These are phyloP conservation scores for Solanum appendiculatum DNA, from an alignment of 257 asterid species.

Conservation along the genomic window DNA sequence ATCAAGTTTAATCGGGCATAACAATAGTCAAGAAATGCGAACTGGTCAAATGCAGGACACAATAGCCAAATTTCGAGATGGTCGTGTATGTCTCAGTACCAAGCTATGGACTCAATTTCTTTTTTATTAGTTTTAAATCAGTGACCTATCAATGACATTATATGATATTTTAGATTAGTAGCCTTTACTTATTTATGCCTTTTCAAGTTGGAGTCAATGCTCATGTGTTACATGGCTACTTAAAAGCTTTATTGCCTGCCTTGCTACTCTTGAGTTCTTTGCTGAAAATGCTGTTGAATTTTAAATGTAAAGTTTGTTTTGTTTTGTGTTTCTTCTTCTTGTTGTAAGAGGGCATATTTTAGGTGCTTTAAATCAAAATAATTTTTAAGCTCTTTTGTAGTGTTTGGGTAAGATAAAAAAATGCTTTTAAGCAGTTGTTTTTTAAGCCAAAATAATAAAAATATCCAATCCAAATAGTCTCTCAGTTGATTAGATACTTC, in stretches of 20 bases:
- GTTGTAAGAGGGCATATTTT: neutral
- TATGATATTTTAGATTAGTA: neutral
- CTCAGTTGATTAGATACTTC: neutral
- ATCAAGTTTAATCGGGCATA: slow-evolving; percentile 94
- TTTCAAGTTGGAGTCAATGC: neutral
- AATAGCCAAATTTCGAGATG: slow-evolving; percentile 89
- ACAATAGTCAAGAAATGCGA: slow-evolving; percentile 97
- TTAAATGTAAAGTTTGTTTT: neutral
- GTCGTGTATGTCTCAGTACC: slow-evolving; percentile 66
- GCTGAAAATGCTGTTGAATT: neutral
- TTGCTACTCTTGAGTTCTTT: neutral
- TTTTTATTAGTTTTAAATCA: neutral
- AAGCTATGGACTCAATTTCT: neutral
- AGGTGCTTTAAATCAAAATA: neutral
- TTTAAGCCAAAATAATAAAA: neutral
- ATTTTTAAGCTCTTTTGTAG: neutral
- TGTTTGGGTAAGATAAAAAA: neutral
- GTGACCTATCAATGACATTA: neutral
- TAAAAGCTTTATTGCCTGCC: neutral
- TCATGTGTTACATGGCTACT: neutral
- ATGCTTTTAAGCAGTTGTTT: neutral
- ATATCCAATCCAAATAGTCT: neutral
- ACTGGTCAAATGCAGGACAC: slow-evolving; percentile 97
- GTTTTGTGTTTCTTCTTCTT: neutral
- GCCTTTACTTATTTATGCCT: neutral